Base-by-base conservation (phyloP, 805 yeast species). In the Wickerhamiella bombiphila region DNA sequence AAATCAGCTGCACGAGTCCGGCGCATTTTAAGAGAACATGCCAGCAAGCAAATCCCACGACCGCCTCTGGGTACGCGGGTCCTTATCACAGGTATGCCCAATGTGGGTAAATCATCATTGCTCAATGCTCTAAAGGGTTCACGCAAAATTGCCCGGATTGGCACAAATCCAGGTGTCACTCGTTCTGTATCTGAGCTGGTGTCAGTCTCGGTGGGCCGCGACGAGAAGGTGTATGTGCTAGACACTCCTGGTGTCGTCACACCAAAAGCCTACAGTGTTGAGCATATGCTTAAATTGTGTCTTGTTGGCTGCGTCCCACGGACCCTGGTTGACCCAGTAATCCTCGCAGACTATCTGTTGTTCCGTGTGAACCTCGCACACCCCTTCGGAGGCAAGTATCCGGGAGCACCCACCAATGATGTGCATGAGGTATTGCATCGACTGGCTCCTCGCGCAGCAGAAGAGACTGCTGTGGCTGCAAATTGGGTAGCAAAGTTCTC, bases 181-280 rank as follows among this genome's bases (percentile, higher is more conserved):
- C 61, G 82, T 38, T 68, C 69, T 21, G 74, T 93, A 0, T 75
- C 88, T 37, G 88, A 80, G 43, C 65, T 77, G 38, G 80, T 91
- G 26, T n/a, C n/a, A n/a, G n/a, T n/a, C n/a, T 61, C 76, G 38
- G 64, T 91, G 11, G 57, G 61, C 8, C 65, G 65, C 21, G 86
- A 91, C 0, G 51, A 52, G 3, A 74, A 72, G 24, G 68, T 88
- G 2, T 66, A 73, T 41, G 62, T 86, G 5, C 73, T 80, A 48
- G 98, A 91, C 54, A 80, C 96, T 0, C 98, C 98, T 0, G 98
- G 98, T 1, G 86, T 91, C 3, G 72, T 82, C 40, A 57, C 83
- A 9, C 97, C 98, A 0, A 71, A 73, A 16, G 80, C 75, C 7
- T 66, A 68, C 34, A 68, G 69, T 42, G 55, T 68, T 3, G 72